Evolutionary conservation across 345 rosid species (phyloP).

Genomic region (Linum lewisii): DNA sequence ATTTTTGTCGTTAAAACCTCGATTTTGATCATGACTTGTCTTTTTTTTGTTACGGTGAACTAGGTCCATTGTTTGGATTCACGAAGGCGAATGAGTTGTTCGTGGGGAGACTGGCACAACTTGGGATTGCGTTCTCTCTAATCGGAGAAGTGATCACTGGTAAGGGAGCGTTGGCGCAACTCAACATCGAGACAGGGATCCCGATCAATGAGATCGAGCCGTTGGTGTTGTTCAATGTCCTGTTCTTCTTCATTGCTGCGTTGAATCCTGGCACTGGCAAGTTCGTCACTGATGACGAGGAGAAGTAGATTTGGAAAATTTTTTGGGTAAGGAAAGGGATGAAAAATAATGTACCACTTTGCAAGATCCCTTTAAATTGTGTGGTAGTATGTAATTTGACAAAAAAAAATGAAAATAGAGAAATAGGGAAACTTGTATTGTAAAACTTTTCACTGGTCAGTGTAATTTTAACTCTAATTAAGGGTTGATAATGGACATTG

Average conservation of each 20-base stretch:
- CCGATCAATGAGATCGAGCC: slow-evolving; percentile 88
- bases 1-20: no score
- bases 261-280: slow-evolving; percentile 91
- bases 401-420: no score
- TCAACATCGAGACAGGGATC: slow-evolving; percentile 91
- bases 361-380: no score
- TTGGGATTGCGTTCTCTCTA: slow-evolving; percentile 88
- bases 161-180: slow-evolving; percentile 93
- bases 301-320: slow-evolving; percentile 8
- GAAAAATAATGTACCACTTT: no score
- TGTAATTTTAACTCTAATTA: no score
- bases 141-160: slow-evolving; percentile 92
- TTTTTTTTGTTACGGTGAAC: slow-evolving; percentile 6
- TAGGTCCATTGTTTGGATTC: slow-evolving; percentile 94
- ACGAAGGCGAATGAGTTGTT: slow-evolving; percentile 88
- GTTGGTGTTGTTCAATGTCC: slow-evolving; percentile 74
- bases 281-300: slow-evolving; percentile 73
- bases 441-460: no score
- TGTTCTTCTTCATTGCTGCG: slow-evolving; percentile 88
- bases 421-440: no score
- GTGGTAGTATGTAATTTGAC: no score
- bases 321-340: no score
- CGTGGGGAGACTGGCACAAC: slow-evolving; percentile 91
- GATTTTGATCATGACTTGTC: background rate
- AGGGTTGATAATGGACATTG: no score